Conservation (phyloP, 2,329 filamentous ascomycete genomes). For the Epichloe brachyelytri region DNA sequence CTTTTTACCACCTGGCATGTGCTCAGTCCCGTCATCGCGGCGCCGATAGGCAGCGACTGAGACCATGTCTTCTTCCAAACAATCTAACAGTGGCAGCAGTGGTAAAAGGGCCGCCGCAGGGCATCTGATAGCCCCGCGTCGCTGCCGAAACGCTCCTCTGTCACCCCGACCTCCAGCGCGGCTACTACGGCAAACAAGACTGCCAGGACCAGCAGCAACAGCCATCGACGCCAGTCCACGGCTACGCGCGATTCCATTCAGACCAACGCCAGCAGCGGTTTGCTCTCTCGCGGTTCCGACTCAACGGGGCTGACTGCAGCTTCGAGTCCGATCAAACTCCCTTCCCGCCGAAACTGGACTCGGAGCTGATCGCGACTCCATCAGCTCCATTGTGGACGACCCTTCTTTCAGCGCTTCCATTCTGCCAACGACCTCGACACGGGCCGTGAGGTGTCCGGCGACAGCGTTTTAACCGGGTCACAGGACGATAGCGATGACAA, state of each 20-base stretch:
- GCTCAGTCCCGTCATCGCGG: conserved; percentile 10
- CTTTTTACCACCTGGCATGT: conserved; percentile 10
- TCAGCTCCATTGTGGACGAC: conserved; percentile 41
- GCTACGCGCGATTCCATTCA: conserved; percentile 13
- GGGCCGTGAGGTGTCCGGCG: conserved; percentile 12
- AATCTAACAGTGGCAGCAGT: conserved; percentile 14
- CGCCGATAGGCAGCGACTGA: conserved; percentile 18
- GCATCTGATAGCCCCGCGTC: conserved; percentile 9
- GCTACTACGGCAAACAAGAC: conserved; percentile 1
- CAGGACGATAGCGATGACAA: conserved; percentile 26
- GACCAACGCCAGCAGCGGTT: conserved; percentile 11
- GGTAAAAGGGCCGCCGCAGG: conserved; percentile 13
- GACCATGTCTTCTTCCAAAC: conserved; percentile 9
- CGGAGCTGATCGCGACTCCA: conserved; percentile 29
- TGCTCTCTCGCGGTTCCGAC: conserved; percentile 5
- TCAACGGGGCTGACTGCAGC: conserved; percentile 5
- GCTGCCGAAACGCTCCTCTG: conserved; percentile 6
- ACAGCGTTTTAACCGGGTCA: conserved; percentile 13
- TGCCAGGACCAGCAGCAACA: conserved; percentile 2
- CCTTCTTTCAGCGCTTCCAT: conserved; percentile 38
- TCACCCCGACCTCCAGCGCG: neutral
- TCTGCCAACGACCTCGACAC: conserved; percentile 14
- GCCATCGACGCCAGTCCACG: conserved; percentile 9
- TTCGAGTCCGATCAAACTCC: conserved; percentile 6
- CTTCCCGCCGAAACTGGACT: conserved; percentile 13